Evolutionary conservation across 2,329 filamentous ascomycete genomes (phyloP), one percentile per base, ranked within the genome.

Genomic region (Furcasterigmium sp.): DNA sequence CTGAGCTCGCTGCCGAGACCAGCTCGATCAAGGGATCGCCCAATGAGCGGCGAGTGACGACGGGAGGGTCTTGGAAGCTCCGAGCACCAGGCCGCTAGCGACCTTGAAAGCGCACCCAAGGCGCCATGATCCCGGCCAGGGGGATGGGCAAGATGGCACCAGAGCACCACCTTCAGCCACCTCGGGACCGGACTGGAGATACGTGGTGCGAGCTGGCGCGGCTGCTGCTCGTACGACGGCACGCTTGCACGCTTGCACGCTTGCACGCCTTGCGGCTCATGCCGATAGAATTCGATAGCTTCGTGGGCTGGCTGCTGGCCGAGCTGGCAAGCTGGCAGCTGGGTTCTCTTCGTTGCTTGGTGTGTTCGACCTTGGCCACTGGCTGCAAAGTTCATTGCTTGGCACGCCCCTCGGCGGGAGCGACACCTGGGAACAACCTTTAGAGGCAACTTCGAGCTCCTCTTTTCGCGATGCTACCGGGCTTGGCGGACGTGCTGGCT

Each of bases 1-100:
- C 38, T 40, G 38, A 35, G 32, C 32, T 35, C 32, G 32, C 15
- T 35, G 28, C 38, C 28, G 38, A 40, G 38, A 34, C 38, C 38
- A 40, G 38, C 17, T 26, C 26, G 26, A 30, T 40, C 19, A 18
- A 32, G 17, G 26, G 28, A 32, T 40, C 17, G 38, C 38, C n/a
- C 38, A 40, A 40, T 40, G 38, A 32, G 38, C n/a, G 18, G 32
- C 11, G n/a, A 18, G 32, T 17, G 17, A 35, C n/a, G n/a, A 17
- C 32, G 32, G 32, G n/a, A 35, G 18, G n/a, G 32, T 35, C 32
- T 17, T 5, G 32, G 32, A 35, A 17, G 15, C 32, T 15, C 32
- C 32, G 32, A 35, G 32, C 32, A 17, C 32, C 32, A 35, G n/a
- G 32, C 32, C 32, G 32, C 32, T 35, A 35, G 32, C 32, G 32